A percentile compares a stretch with the other conserved stretches of the same genome.
phyloP scores from a whole-genome alignment of 164 flowering plant species.

The Chimonanthus salicifolius region DNA sequence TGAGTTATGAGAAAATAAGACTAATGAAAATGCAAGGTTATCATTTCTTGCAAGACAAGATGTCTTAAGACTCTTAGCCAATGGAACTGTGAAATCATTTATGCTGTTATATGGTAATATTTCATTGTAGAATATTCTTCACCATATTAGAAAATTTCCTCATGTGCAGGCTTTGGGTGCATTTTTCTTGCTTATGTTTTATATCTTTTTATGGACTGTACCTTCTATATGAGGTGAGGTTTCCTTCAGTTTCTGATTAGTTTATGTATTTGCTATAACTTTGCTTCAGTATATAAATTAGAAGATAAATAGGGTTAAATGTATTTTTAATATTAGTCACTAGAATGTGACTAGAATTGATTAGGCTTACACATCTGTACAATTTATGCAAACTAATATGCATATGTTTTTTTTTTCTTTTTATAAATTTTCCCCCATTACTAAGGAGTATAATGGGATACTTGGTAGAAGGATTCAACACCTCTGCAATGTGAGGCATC shows the following conservation, averaged over 20 bases:
- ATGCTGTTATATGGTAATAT: neutral
- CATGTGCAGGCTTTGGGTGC: conserved; percentile 84
- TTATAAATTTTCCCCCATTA: neutral
- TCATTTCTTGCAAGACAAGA: no score
- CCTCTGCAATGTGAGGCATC: conserved; percentile 43
- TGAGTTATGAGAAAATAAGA: no score
- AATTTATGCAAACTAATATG: neutral
- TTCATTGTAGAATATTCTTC: neutral
- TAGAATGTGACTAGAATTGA: neutral
- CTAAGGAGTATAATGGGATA: conserved; percentile 61
- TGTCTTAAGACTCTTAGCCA: no score
- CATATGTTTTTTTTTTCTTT: neutral
- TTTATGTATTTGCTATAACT: no score
- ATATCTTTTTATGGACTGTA: conserved; percentile 61
- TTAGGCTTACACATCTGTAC: neutral
- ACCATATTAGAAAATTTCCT: neutral
- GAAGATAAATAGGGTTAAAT: no score
- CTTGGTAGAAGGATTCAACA: conserved; percentile 49
- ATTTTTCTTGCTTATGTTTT: conserved; percentile 67
- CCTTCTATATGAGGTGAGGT: conserved; percentile 60
- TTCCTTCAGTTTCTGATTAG: neutral
- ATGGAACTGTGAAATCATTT: no score
- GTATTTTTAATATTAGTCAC: no score
- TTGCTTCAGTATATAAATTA: no score
- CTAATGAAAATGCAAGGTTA: no score